Base-by-base conservation (phyloP, 1,284 basidiomycete genomes). In the Austropuccinia psidii region DNA sequence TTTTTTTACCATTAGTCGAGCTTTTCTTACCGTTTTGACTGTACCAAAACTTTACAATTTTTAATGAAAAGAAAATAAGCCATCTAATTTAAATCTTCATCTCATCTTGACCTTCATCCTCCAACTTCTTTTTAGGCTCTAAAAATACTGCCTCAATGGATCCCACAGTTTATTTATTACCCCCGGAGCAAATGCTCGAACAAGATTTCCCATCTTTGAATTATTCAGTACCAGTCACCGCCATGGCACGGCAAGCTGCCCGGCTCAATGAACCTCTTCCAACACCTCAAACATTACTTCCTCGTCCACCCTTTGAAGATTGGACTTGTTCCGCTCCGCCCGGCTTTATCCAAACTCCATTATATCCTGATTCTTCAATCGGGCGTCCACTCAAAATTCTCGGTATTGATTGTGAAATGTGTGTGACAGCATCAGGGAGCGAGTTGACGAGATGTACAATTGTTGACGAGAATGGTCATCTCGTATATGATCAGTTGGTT, bases 341-440 rank as follows among this genome's bases (percentile, higher is more conserved):
- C 43, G 83, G 81, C 0, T 84, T 83, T 82, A 78, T 90, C 9
- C 90, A 96, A 82, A 91, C 88, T 0, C 88, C 90, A 0, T 78
- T 87, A 73, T 79, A 80, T 0, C 72, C 75, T 21, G 79, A 75
- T 74, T 67, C 78, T n/a, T 41, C 37, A 15, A 39, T 68, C 21
- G 79, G 69, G 64, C 77, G 74, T 78, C 80, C 74, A 74, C 78
- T 75, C 43, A 75, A 76, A 41, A 78, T 83, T 37, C 72, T 81
- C 54, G 84, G 85, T 0, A 80, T 96, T 49, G 93, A 96, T 83
- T 97, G 93, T 80, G 93, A 96, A 81, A 96, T 96, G 93, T 91
- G 90, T 78, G 78, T 89, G 80, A 93, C 92, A 0, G 88, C 89
- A 77, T 88, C 89, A 60, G 93, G 91, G 6, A 91, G 91, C 76